phyloP scores from a whole-genome alignment of 192 early-diverging fungal genomes.

The Umbelopsis sp. region DNA sequence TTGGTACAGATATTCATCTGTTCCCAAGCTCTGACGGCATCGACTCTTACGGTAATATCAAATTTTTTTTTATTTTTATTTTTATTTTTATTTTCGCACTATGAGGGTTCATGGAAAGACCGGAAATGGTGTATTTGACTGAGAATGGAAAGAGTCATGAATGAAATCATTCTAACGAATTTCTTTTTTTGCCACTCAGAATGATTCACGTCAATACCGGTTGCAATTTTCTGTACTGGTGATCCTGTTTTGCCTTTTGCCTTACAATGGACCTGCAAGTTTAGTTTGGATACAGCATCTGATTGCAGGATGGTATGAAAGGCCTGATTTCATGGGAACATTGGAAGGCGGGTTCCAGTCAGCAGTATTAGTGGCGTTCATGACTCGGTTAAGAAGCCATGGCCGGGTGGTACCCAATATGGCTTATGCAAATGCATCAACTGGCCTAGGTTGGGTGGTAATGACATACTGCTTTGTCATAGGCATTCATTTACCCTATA shows the following conservation, averaged over 20 bases:
- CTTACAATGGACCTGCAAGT: neutral
- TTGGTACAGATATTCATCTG: neutral
- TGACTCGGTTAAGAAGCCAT: neutral
- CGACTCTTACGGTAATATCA: neutral
- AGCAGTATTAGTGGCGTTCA: neutral
- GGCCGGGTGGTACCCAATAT: neutral
- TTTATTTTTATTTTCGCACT: too few species aligned
- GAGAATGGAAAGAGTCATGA: neutral
- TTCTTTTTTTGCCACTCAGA: neutral
- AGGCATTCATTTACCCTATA: neutral
- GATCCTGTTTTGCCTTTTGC: neutral
- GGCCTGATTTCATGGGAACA: neutral
- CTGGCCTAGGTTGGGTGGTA: neutral
- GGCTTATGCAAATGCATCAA: neutral
- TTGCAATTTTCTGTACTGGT: neutral
- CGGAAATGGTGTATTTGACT: neutral
- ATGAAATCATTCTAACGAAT: neutral
- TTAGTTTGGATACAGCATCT: neutral
- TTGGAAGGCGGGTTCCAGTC: neutral
- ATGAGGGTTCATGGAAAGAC: too few species aligned
- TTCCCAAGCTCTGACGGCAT: neutral
- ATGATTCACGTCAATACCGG: neutral
- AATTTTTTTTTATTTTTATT: neutral
- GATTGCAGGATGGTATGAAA: neutral
- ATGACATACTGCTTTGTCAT: neutral